Base-by-base conservation (phyloP, 768 basidiomycete genomes). In the button mushroom (Agaricus bisporus) region DNA sequence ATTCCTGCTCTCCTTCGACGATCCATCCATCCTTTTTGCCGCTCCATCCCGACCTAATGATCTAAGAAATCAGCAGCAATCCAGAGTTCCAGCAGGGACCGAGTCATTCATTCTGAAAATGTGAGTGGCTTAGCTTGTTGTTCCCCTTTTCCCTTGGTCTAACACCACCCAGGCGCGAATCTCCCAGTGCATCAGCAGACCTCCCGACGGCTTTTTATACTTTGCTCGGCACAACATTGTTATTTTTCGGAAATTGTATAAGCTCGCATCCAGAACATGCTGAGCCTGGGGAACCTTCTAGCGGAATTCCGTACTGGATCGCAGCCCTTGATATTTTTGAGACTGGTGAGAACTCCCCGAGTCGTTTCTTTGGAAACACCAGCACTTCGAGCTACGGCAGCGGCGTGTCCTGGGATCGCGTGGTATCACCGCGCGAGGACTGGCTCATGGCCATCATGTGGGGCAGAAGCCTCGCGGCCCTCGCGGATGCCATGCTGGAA, bases 261-360 rank as follows among this genome's bases (percentile, higher is more conserved):
- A 75, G 75, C 5, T 76, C 77, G 55, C 73, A 81, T 42, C 66
- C 79, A 1, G 63, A 73, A 1, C 68, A 82, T 12, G 78, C 77
- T 1, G 66, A 80, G 10, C 64, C 72, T 3, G 83, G 79, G 37
- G 85, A 88, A 58, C 84, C 83, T 8, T 60, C 61, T 12, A 67
- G 61, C 2, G 71, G 81, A 11, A 69, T 72, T 4, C 73, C 77
- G 0, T 86, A 85, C 63, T 87, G 82, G 80, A 73, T 83, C 36
- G 76, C 79, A n/a, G 82, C 85, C 1, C 71, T 88, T 49, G 84
- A 86, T 60, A 81, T 84, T 6, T 84, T 88, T 59, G 82, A 86
- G 66, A 80, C 78, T 6, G 84, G 83, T 41, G 83, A 86, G 60
- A 80, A 74, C 58, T 67, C 83, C 6, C 83, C 83, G 0, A 54